phyloP scores from a whole-genome alignment of 2,329 filamentous ascomycete species.

The Penicillium aurantiogriseum region DNA sequence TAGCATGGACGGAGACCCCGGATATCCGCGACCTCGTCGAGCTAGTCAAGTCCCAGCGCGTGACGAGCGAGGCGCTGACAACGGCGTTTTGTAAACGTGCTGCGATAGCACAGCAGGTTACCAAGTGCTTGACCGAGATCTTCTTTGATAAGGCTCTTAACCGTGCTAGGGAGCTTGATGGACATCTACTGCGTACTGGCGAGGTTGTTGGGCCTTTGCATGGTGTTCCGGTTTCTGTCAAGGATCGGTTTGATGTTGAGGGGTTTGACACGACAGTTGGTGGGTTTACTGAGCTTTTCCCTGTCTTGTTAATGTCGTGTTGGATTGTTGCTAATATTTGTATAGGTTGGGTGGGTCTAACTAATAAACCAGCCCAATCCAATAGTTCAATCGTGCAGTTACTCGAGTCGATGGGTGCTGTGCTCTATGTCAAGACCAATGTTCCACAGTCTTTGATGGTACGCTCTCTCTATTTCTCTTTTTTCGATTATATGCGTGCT shows the following conservation, averaged over 20 bases:
- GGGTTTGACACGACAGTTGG: slow-evolving; percentile 30
- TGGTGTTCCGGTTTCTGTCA: slow-evolving; percentile 59
- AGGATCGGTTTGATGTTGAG: slow-evolving; percentile 64
- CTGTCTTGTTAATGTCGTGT: neutral
- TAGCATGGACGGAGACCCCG: slow-evolving; percentile 24
- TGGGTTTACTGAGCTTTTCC: slow-evolving; percentile 6
- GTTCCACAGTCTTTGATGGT: too few species aligned
- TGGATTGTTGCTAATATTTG: neutral
- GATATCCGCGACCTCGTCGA: slow-evolving; percentile 19
- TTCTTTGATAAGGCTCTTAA: slow-evolving; percentile 55
- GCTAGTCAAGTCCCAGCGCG: slow-evolving; percentile 8
- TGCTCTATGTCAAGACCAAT: slow-evolving; percentile 49
- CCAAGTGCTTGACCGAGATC: slow-evolving; percentile 26
- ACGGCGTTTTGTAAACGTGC: slow-evolving; percentile 16
- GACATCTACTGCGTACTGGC: slow-evolving; percentile 49
- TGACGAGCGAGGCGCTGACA: slow-evolving; percentile 15
- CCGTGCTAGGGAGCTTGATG: slow-evolving; percentile 52
- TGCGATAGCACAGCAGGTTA: slow-evolving; percentile 12
- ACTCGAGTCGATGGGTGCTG: slow-evolving; percentile 43
- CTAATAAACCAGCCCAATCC: slow-evolving; percentile 27
- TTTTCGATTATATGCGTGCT: too few species aligned
- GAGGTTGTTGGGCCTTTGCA: slow-evolving; percentile 62
- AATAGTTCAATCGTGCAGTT: slow-evolving; percentile 29
- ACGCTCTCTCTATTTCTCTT: too few species aligned
- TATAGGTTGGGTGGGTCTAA: slow-evolving; percentile 49